Percentiles rank a stretch among this genome's conserved stretches.
These are phyloP conservation scores for Melampsora larici-populina DNA, from an alignment of 1,284 basidiomycete genomes.

Conservation along the genomic window DNA sequence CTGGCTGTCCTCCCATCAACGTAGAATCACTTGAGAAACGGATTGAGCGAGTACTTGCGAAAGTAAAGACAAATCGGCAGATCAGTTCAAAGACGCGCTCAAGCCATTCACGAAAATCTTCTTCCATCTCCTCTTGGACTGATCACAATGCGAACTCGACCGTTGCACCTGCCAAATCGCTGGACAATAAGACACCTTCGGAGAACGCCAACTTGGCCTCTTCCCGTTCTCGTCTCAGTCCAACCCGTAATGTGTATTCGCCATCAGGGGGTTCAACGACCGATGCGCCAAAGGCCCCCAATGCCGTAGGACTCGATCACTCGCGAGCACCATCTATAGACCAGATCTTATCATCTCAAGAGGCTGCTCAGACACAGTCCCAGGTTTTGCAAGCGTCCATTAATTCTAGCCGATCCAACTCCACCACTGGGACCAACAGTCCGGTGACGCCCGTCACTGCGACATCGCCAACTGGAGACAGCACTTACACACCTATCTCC, in stretches of 20 bases:
- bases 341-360: neutral
- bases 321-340: neutral
- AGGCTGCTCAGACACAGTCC: neutral
- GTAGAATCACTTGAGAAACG: conserved; percentile 67
- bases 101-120: neutral
- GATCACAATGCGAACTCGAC: neutral
- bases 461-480: conserved; percentile 36
- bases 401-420: conserved; percentile 38
- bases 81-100: neutral
- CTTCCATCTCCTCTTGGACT: neutral
- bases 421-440: conserved; percentile 10
- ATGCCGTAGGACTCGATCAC: neutral
- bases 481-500: conserved; percentile 38
- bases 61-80: conserved; percentile 53
- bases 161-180: neutral
- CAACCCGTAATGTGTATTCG: too few relatives aligned
- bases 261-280: too few relatives aligned
- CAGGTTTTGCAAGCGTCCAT: neutral
- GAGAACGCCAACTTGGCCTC: neutral
- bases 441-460: conserved; percentile 31
- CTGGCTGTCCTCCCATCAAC: conserved; percentile 60
- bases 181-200: too few relatives aligned
- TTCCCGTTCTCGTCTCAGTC: neutral
- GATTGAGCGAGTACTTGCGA: conserved; percentile 72
- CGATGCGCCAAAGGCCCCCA: neutral